Evolutionary conservation across 345 rosid genomes (phyloP).

Genomic region (Psidium friedrichsthalianum): DNA sequence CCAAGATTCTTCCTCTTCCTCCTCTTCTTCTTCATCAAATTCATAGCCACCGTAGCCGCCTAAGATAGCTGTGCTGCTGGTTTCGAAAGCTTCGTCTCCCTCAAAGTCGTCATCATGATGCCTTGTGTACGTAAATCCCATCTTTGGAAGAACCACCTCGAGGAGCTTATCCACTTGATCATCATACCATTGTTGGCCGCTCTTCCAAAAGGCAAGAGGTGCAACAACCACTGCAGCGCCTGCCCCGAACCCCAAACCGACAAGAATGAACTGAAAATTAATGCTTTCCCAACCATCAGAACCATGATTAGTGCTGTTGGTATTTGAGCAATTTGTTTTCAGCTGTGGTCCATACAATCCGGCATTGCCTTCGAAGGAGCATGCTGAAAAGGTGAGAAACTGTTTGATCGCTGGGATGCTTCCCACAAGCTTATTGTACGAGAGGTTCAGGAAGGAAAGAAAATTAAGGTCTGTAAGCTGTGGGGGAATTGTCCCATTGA

Average conservation of each 20-base stretch:
- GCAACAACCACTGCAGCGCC: slow-evolving; percentile 39
- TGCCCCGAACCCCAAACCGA: slow-evolving; percentile 38
- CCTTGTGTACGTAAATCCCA: slow-evolving; percentile 28
- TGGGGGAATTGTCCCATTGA: slow-evolving; percentile 12
- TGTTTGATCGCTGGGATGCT: slow-evolving; percentile 11
- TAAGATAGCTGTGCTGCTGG: slow-evolving; percentile 1
- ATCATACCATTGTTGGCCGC: slow-evolving; percentile 13
- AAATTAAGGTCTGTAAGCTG: slow-evolving; percentile 14
- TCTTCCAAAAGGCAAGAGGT: slow-evolving; percentile 22
- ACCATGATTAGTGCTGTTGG: too few species aligned
- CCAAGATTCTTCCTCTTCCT: slow-evolving; percentile 1
- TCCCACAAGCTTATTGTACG: slow-evolving; percentile 15
- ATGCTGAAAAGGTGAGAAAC: slow-evolving; percentile 8
- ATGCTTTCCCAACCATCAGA: not conserved
- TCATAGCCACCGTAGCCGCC: not conserved
- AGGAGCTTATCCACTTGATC: slow-evolving; percentile 27
- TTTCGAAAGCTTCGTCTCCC: slow-evolving; percentile 11
- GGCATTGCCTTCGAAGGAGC: slow-evolving; percentile 7
- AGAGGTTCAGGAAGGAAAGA: slow-evolving; percentile 23
- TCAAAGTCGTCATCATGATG: slow-evolving; percentile 13
- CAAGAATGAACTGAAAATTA: slow-evolving; percentile 35
- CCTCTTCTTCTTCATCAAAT: not conserved
- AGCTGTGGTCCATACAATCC: slow-evolving; percentile 18
- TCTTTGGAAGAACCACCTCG: slow-evolving; percentile 23
- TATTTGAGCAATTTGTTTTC: rapidly evolving